Evolutionary conservation across 2,329 filamentous ascomycete genomes (phyloP).

Genomic region (Tolypocladium cylindrosporum): DNA sequence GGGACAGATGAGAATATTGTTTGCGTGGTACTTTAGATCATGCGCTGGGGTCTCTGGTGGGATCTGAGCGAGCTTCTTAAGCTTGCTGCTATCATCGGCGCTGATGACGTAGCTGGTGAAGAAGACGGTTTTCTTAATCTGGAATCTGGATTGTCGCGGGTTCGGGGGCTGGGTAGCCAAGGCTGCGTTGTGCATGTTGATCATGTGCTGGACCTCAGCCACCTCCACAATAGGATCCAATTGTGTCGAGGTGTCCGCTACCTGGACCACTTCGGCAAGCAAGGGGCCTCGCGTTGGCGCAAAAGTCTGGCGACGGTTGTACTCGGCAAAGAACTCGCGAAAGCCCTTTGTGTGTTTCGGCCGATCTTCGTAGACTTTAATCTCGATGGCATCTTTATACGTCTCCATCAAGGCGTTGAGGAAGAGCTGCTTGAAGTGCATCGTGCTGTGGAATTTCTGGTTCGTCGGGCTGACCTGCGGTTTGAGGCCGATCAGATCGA

Average conservation of each 20-base stretch:
- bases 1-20: conserved; percentile 83
- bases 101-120: conserved; percentile 87
- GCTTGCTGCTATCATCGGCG: conserved; percentile 57
- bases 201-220: conserved; percentile 76
- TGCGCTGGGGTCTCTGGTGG: conserved; percentile 52
- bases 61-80: conserved; percentile 60
- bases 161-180: conserved; percentile 21
- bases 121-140: conserved; percentile 78
- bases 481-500: conserved; percentile 84
- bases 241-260: conserved; percentile 62
- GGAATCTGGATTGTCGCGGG: conserved; percentile 36
- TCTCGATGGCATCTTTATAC: conserved; percentile 72
- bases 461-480: conserved; percentile 72
- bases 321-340: conserved; percentile 68
- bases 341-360: conserved; percentile 67
- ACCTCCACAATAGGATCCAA: conserved; percentile 73
- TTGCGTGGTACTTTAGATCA: conserved; percentile 74
- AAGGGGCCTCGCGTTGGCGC: conserved; percentile 53
- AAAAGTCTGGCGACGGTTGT: conserved; percentile 52
- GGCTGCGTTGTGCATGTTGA: conserved; percentile 73
- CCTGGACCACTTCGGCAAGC: conserved; percentile 72
- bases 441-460: conserved; percentile 71
- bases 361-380: conserved; percentile 64
- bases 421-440: conserved; percentile 86
- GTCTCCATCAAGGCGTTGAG: conserved; percentile 75